These are phyloP conservation scores for Spizellomyces sp. DNA, from an alignment of 192 early-diverging fungal genomes.

Conservation along the genomic window DNA sequence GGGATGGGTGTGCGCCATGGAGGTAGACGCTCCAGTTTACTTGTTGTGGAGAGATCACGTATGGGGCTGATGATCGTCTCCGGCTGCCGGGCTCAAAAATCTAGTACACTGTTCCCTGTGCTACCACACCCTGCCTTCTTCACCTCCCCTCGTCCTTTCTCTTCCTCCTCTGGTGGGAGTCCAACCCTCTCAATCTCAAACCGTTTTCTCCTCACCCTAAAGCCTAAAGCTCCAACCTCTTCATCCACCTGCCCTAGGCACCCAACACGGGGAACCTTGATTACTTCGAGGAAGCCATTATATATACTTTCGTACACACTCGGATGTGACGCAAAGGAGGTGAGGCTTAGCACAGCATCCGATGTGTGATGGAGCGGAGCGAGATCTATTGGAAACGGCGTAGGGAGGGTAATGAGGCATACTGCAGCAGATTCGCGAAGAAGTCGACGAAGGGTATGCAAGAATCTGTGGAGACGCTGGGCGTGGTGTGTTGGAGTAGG, in stretches of 20 bases:
- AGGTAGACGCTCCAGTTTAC: too few species aligned
- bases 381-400: conserved; percentile 66
- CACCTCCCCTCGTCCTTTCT: conserved; percentile 29
- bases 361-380: conserved; percentile 69
- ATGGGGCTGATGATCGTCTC: too few species aligned
- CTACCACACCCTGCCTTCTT: background rate
- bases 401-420: conserved; percentile 80
- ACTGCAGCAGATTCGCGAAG: conserved; percentile 76
- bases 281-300: conserved; percentile 86
- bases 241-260: conserved; percentile 54
- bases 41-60: too few species aligned
- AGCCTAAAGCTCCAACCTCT: conserved; percentile 63
- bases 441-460: conserved; percentile 74
- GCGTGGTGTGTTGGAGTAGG: conserved; percentile 52
- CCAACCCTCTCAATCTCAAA: conserved; percentile 92
- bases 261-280: conserved; percentile 78
- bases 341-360: conserved; percentile 86
- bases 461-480: conserved; percentile 42
- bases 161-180: conserved; percentile 92
- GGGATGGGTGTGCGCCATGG: too few species aligned
- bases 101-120: background rate
- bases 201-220: conserved; percentile 85
- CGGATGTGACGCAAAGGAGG: conserved; percentile 85
- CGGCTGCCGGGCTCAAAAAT: background rate
- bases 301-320: conserved; percentile 71